Evolutionary conservation across 257 asterid species (phyloP).

Genomic region (Scutellaria baicalensis): DNA sequence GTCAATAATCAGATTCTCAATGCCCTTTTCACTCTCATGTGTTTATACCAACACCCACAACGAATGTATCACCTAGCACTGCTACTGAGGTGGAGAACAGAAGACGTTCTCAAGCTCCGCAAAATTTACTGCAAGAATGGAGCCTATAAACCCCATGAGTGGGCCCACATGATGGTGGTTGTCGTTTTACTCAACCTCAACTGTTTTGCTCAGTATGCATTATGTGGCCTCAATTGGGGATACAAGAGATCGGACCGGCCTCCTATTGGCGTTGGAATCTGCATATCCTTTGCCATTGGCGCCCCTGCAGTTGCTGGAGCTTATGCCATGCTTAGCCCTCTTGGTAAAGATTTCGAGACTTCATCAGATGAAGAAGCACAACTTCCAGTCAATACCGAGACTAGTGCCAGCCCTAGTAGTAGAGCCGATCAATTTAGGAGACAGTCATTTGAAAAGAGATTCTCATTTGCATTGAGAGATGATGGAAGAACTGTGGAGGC

Average conservation of each 20-base stretch:
- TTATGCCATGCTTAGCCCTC: constrained; percentile 72
- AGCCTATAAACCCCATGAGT: constrained; percentile 71
- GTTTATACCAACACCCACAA: constrained; percentile 76
- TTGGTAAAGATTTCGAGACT: constrained; percentile 62
- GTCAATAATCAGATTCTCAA: constrained; percentile 88
- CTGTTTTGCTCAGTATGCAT: constrained; percentile 75
- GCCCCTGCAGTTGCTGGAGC: constrained; percentile 79
- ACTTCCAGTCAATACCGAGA: constrained; percentile 15
- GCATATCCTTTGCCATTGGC: constrained; percentile 57
- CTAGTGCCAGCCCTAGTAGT: constrained; percentile 14
- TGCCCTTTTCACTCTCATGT: constrained; percentile 84
- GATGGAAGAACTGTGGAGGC: constrained; percentile 35
- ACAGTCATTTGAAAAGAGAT: constrained; percentile 46
- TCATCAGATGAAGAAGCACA: constrained; percentile 21
- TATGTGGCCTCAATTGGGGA: constrained; percentile 74
- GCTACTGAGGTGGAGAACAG: constrained; percentile 56
- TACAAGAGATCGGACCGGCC: constrained; percentile 66
- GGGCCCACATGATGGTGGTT: constrained; percentile 88
- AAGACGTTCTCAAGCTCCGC: constrained; percentile 54
- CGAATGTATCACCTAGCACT: constrained; percentile 63
- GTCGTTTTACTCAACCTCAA: constrained; percentile 57
- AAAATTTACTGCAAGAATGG: constrained; percentile 67
- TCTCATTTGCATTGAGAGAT: constrained; percentile 51
- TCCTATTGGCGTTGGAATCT: constrained; percentile 67
- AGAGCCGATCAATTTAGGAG: constrained; percentile 30